Evolutionary conservation across 2,329 filamentous ascomycete species (phyloP).

Genomic region (Colletotrichum gloeosporioides): DNA sequence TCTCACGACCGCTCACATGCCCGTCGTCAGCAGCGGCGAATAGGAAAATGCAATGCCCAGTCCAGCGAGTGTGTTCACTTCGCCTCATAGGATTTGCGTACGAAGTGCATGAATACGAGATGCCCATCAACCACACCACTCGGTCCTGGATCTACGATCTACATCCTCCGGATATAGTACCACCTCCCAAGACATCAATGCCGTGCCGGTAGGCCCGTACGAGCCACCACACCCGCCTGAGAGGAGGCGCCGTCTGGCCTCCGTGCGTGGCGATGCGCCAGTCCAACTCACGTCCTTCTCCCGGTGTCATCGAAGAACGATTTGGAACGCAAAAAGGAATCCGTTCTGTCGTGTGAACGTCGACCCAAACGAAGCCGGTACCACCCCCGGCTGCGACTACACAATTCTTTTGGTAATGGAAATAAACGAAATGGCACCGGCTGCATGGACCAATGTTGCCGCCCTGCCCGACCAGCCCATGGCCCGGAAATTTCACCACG

Average conservation of each 20-base stretch:
- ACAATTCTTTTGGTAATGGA: background rate
- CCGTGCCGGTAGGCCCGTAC: conserved; percentile 7
- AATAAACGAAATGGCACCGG: background rate
- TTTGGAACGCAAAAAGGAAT: background rate
- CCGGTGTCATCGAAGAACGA: background rate
- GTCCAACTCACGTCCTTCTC: background rate
- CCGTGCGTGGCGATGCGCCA: conserved; percentile 6
- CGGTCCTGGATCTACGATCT: conserved; percentile 2
- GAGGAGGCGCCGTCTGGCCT: background rate
- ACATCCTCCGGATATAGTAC: background rate
- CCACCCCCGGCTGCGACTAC: background rate
- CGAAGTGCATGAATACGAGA: conserved; percentile 22
- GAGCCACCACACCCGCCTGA: background rate
- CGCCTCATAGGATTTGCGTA: background rate
- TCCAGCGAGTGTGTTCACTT: background rate
- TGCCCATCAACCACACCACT: conserved; percentile 1
- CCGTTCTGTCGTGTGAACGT: background rate
- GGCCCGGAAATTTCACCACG: conserved; percentile 18
- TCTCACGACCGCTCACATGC: background rate
- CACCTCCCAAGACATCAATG: background rate
- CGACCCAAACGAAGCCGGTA: background rate
- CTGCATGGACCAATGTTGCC: background rate
- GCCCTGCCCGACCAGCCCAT: background rate
- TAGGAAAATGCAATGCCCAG: background rate
- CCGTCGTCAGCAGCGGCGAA: background rate